A percentile compares a stretch with the other conserved stretches of the same genome.
phyloP scores from a whole-genome alignment of 129 eudicot species.

The Flaveria bidentis region DNA sequence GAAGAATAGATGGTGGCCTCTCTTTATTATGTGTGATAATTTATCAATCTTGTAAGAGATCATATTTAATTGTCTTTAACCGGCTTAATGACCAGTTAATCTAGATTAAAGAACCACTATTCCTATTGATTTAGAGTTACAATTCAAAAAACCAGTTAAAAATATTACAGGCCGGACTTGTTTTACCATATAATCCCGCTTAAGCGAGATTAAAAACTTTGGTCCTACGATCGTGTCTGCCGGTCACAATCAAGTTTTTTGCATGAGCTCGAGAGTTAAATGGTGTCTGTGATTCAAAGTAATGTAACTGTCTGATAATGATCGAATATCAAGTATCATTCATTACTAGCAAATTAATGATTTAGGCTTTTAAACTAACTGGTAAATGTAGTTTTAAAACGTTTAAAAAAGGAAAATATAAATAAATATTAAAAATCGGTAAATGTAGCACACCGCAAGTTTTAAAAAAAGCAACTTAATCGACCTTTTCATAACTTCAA shows the following conservation, averaged over 20 bases:
- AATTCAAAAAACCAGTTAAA: no score
- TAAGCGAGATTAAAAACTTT: background rate
- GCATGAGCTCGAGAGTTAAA: background rate
- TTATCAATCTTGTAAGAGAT: background rate
- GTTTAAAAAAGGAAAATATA: background rate
- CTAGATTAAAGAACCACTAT: background rate
- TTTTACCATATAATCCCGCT: no score
- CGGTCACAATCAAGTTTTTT: background rate
- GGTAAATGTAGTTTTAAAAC: background rate
- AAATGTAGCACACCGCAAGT: constrained; percentile 26
- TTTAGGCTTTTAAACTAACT: no score
- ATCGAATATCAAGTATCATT: no score
- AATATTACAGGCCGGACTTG: no score
- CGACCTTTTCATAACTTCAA: constrained; percentile 10
- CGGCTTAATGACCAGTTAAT: background rate
- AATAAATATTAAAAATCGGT: constrained; percentile 25
- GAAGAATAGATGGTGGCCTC: no score
- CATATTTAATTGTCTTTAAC: background rate
- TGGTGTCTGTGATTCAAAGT: no score
- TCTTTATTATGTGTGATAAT: no score
- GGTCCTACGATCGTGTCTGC: background rate
- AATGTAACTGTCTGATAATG: no score
- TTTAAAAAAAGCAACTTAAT: constrained; percentile 1
- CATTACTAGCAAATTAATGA: no score
- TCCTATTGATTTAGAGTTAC: background rate